Evolutionary conservation across 2,329 filamentous ascomycete genomes (phyloP), one percentile per base, ranked within the genome.

Genomic region (Exserohilum rostratum): DNA sequence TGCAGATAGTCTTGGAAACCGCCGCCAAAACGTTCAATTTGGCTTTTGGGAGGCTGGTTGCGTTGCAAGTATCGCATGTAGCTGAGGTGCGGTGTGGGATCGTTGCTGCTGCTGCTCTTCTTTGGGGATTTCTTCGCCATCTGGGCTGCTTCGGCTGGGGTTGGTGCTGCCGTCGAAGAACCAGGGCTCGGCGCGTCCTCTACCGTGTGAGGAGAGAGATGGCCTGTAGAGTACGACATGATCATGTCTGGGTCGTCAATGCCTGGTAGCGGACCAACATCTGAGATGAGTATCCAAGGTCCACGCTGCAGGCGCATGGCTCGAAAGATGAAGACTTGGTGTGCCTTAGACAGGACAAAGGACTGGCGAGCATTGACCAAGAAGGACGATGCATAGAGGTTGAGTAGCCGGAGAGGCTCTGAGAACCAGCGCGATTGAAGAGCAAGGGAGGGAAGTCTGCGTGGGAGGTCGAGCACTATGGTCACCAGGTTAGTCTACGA

Each of bases 1-100:
- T 99, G 95, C 10, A 99, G 82, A 82, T 95, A 99, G 74, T 99
- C 95, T 69, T 99, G 96, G 65, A 90, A 91, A 2, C 88, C 88
- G 17, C 85, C 79, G 12, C 87, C 87, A 64, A 90, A 90, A 29
- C 82, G 80, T 69, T 90, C 87, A 47, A 90, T 82, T 3, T 80
- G 77, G 17, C 82, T 83, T 37, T 82, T 80, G 2, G 87, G 81
- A 7, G 88, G 87, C 69, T 98, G 93, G 54, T 90, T 90, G 43
- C 86, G 83, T 73, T 98, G 92, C 1, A 99, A 79, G 76, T 95
- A 89, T 60, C 89, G 85, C 55, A 99, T 80, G 70, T 99, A 99
- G 3, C 86, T 87, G 25, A 96, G 80, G 71, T 96, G 85, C 2
- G 85, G 83, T 3, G 83, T 83, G 1, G 82, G 80, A 55, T 88